Base-by-base conservation (phyloP, 805 yeast genomes). In the Metschnikowia koreensis region DNA sequence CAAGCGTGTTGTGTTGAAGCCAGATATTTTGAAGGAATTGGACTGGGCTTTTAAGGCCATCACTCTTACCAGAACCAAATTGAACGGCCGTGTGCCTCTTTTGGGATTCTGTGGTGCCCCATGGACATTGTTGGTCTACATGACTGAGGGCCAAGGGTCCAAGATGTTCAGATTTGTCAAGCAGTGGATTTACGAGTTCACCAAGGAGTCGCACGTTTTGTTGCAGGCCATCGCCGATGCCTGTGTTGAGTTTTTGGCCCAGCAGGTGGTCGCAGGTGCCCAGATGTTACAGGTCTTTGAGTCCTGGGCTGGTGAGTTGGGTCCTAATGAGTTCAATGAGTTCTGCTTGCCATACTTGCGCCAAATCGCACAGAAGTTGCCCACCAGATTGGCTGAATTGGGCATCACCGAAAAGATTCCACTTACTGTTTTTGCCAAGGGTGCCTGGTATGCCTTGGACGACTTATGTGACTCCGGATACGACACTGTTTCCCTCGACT, bases 101-200 rank as follows among this genome's bases (percentile, higher is more conserved):
- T 77, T 94, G 47, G 99, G 99, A 3, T 94, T 94, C 71, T 88
- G 91, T 60, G 99, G 99, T 49, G 97, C 96, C 8, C 99, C 99
- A 51, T 94, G 97, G 97, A 94, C 99, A 11, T 74, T 94, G 54
- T 77, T 94, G 74, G 97, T 92, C 37, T 94, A 94, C 73, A 94
- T 94, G 97, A 84, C 91, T 54, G 99, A 94, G 71, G 99, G 99
- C 47, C 97, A 96, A 59, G 97, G 97, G 15, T 85, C 97, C 7
- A 88, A 88, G 66, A 77, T 93, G 77, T 94, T 89, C 75, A 80
- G 97, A 66, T 91, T 80, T 64, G 97, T 90, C 48, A 90, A 92
- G 69, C 87, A 89, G 66, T 92, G 98, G 97, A 78, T 94, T 53
- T 94, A 86, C 75, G 82, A 81, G 63, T 83, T 84, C 66, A 88